Percentiles rank a stretch among this genome's conserved stretches.
phyloP scores from a whole-genome alignment of 495 filamentous ascomycete species.

The Aspergillus funiculosus region DNA sequence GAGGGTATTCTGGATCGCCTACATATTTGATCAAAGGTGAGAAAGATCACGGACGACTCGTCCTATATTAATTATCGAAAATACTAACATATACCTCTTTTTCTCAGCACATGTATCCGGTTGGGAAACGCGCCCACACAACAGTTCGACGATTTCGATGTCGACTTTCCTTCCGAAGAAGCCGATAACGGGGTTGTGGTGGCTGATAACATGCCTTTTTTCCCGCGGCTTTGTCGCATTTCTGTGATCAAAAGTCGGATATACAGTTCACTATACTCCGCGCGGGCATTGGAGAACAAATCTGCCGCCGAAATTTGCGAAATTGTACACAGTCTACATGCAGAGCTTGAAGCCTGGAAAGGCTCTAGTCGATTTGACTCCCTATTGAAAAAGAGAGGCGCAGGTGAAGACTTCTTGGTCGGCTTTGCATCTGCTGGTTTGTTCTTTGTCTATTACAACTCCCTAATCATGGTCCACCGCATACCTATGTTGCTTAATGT shows the following conservation, averaged over 20 bases:
- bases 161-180: slow-evolving; percentile 78
- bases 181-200: slow-evolving; percentile 64
- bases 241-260: slow-evolving; percentile 85
- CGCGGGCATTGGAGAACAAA: slow-evolving; percentile 70
- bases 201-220: slow-evolving; percentile 76
- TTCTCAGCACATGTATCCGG: slow-evolving; percentile 65
- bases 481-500: slow-evolving; percentile 88
- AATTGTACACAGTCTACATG: slow-evolving; percentile 80
- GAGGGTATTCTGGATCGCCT: slow-evolving; percentile 92
- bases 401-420: slow-evolving; percentile 73
- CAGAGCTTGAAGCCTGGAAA: slow-evolving; percentile 87
- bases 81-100: too few species aligned
- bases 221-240: slow-evolving; percentile 82
- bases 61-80: too few species aligned
- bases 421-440: slow-evolving; percentile 83
- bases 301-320: slow-evolving; percentile 79
- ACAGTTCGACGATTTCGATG: slow-evolving; percentile 94
- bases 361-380: slow-evolving; percentile 68
- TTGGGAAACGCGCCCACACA: slow-evolving; percentile 84
- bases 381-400: slow-evolving; percentile 74
- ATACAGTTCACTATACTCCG: slow-evolving; percentile 81
- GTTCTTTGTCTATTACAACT: slow-evolving; percentile 94
- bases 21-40: slow-evolving; percentile 86
- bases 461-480: slow-evolving; percentile 89
- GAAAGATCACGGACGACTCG: too few species aligned